These are phyloP conservation scores for Tephrocybe rancida DNA, from an alignment of 768 basidiomycete genomes.

Conservation along the genomic window DNA sequence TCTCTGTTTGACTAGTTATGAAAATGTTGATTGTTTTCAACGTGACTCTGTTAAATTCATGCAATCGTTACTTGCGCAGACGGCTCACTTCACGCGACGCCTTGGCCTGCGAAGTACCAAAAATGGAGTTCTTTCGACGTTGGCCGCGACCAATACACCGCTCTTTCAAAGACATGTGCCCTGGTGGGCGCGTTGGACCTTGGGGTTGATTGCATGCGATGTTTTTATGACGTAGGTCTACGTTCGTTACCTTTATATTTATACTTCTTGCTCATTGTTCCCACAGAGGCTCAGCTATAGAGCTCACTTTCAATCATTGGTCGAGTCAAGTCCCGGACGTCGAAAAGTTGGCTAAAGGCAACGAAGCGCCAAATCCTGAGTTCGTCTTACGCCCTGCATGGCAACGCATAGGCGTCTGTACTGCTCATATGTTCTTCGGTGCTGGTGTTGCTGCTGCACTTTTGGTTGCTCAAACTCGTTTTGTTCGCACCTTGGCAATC, in stretches of 20 bases:
- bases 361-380: slow-evolving; percentile 11
- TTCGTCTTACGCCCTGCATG: slow-evolving; percentile 33
- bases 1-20: slow-evolving; percentile 1
- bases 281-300: slow-evolving; percentile 30
- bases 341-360: slow-evolving; percentile 19
- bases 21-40: neutral
- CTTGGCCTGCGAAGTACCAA: slow-evolving; percentile 12
- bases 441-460: slow-evolving; percentile 31
- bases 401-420: slow-evolving; percentile 33
- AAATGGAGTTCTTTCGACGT: neutral
- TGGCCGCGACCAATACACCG: slow-evolving; percentile 17
- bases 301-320: slow-evolving; percentile 38
- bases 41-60: neutral
- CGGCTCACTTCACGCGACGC: slow-evolving; percentile 13
- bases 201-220: slow-evolving; percentile 29
- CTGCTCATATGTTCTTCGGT: slow-evolving; percentile 30
- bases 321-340: slow-evolving; percentile 24
- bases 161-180: slow-evolving; percentile 31
- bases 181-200: slow-evolving; percentile 33
- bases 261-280: neutral
- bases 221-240: slow-evolving; percentile 32
- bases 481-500: slow-evolving; percentile 33
- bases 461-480: slow-evolving; percentile 29
- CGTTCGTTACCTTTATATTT: neutral
- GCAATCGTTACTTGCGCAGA: slow-evolving; percentile 9